Evolutionary conservation across 768 basidiomycete species (phyloP), one percentile per base, ranked within the genome.

Genomic region (Lyophyllum shimeji): DNA sequence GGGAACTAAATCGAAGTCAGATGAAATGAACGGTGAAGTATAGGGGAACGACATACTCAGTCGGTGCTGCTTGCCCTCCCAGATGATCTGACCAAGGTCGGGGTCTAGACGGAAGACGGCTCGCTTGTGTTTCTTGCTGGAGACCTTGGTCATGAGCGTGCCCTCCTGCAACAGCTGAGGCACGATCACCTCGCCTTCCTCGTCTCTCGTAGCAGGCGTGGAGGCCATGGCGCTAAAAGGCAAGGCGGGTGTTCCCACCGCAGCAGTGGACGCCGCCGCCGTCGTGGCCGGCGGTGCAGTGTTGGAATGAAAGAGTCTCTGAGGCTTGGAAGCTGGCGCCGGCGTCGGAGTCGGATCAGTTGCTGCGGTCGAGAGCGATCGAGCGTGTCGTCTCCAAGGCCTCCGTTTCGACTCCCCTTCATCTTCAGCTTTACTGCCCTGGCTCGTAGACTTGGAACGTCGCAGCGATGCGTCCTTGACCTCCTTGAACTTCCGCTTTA

Each of bases 131-230:
- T 86, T 88, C 72, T 86, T 89, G 24, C 81, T 79, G 1, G 91
- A 87, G 15, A 95, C 86, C 65, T 96, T 97, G 60, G 85, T 84
- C 86, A 96, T 89, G 0, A 81, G 79, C 0, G 82, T 83, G 43
- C 91, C 91, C 7, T 77, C 70, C 65, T 83, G 81, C 21, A 92
- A 71, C 12, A 80, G 62, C 45, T 69, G 68, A 0, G 89, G 87
- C 2, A 91, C 82, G 0, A 77, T 72, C 13, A 81, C 48, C 43
- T 69, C 67, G 17, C 47, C 60, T 37, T 59, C 43, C 12, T 59
- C 31, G 47, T 59, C 56, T 43, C 62, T 53, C 27, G 39, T n/a
- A 40, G 17, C 39, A 15, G 15, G 39, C 8, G 3, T 18, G 5
- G 11, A 18, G 9, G 39, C 5, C 39, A 40, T 9, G 6, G 39